Conservation (phyloP, 2,329 filamentous ascomycete genomes). For the Neonectria hederae region DNA sequence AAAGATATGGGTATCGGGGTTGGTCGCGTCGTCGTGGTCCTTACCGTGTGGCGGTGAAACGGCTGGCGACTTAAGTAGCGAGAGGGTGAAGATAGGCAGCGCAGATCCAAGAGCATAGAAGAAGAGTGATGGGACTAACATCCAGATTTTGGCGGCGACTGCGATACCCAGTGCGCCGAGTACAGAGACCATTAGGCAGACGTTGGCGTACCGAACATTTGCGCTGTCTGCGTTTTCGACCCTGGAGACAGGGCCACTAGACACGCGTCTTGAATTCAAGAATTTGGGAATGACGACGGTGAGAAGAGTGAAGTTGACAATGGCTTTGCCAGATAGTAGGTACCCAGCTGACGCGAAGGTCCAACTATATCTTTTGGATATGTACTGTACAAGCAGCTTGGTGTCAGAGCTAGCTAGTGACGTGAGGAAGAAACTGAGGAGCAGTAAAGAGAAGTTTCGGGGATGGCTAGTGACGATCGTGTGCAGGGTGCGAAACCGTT, state of each 20-base stretch:
- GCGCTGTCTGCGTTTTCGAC: conserved; percentile 23
- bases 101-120: conserved; percentile 60
- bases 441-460: conserved; percentile 54
- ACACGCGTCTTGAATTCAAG: conserved; percentile 37
- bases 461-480: conserved; percentile 50
- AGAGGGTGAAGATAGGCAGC: conserved; percentile 60
- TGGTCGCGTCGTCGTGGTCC: conserved; percentile 12
- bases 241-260: background rate
- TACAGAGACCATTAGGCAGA: conserved; percentile 34
- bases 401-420: conserved; percentile 62
- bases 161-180: conserved; percentile 56
- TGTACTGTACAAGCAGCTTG: conserved; percentile 60
- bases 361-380: conserved; percentile 60
- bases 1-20: conserved; percentile 55
- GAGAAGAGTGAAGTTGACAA: conserved; percentile 58
- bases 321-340: conserved; percentile 57
- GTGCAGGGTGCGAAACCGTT: conserved; percentile 42
- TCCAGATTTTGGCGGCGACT: conserved; percentile 49
- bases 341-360: conserved; percentile 58
- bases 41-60: conserved; percentile 38
- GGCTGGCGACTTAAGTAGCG: conserved; percentile 56
- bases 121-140: conserved; percentile 55
- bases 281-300: conserved; percentile 53
- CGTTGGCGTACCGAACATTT: conserved; percentile 32
- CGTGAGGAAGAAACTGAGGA: conserved; percentile 57